Conservation (phyloP, 768 basidiomycete genomes). For the Russula vinacea region DNA sequence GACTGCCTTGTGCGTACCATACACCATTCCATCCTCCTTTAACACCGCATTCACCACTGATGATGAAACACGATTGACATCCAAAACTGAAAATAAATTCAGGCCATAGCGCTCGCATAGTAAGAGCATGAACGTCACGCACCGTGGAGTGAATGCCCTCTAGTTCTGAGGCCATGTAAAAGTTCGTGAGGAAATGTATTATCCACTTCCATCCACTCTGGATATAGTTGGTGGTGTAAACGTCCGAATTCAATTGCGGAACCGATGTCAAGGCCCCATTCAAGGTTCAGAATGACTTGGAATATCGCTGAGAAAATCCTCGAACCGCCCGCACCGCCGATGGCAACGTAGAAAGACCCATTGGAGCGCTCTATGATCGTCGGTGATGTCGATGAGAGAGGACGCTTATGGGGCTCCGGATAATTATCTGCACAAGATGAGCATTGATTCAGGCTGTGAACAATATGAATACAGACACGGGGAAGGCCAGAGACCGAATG, state of each 20-base stretch:
- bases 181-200: conserved; percentile 53
- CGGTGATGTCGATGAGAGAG: conserved; percentile 81
- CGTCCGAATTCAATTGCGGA: conserved; percentile 81
- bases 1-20: conserved; percentile 47
- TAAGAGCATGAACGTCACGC: conserved; percentile 38
- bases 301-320: conserved; percentile 78
- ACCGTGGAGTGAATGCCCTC: conserved; percentile 76
- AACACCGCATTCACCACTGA: conserved; percentile 73
- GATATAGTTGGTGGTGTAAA: conserved; percentile 84
- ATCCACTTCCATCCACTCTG: conserved; percentile 58
- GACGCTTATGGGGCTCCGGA: conserved; percentile 83
- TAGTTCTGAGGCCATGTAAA: conserved; percentile 51
- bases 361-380: conserved; percentile 75
- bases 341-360: conserved; percentile 65
- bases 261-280: conserved; percentile 78
- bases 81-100: conserved; percentile 44
- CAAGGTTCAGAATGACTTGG: conserved; percentile 75
- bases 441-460: conserved; percentile 1
- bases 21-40: conserved; percentile 52
- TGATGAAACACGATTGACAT: conserved; percentile 70
- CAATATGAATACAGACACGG: conserved; percentile 46
- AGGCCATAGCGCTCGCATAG: background rate
- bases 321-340: conserved; percentile 88
- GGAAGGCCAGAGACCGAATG: conserved; percentile 77
- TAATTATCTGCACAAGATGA: conserved; percentile 64